Evolutionary conservation across 345 rosid species (phyloP).

Genomic region (Stellera chamaejasme): DNA sequence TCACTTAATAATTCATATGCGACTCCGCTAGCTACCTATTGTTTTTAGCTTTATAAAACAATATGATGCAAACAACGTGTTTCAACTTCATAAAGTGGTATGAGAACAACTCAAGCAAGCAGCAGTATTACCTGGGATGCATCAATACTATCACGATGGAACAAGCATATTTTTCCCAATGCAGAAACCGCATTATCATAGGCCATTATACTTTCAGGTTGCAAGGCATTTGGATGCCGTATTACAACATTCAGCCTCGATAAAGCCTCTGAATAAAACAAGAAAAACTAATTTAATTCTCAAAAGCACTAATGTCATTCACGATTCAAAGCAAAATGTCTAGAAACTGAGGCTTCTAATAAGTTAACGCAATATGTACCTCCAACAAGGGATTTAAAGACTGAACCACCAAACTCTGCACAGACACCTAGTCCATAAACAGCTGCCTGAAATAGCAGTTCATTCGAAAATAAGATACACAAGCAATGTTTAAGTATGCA

Average conservation of each 20-base stretch:
- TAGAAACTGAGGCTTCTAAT: no score
- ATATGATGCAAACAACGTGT: no score
- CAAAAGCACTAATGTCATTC: background rate
- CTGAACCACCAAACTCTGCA: slow-evolving; percentile 94
- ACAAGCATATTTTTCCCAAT: slow-evolving; percentile 91
- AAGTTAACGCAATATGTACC: slow-evolving; percentile 36
- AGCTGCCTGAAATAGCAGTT: slow-evolving; percentile 63
- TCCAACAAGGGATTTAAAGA: slow-evolving; percentile 91
- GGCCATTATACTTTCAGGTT: slow-evolving; percentile 87
- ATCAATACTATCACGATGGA: slow-evolving; percentile 81
- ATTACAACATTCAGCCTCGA: slow-evolving; percentile 91
- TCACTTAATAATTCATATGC: no score
- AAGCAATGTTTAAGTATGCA: background rate
- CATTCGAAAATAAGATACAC: slow-evolving; percentile 8
- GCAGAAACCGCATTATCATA: slow-evolving; percentile 99
- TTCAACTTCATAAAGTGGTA: background rate
- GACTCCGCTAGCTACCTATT: no score
- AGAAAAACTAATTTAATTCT: slow-evolving; percentile 15
- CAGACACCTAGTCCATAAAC: slow-evolving; percentile 99
- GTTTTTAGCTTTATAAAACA: no score
- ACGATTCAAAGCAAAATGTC: no score
- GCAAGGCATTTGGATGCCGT: slow-evolving; percentile 67
- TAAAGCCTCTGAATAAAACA: slow-evolving; percentile 69
- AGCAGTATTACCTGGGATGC: slow-evolving; percentile 64
- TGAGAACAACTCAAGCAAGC: slow-evolving; percentile 3